phyloP scores from a whole-genome alignment of 345 rosid genomes.

The Litchi chinensis region DNA sequence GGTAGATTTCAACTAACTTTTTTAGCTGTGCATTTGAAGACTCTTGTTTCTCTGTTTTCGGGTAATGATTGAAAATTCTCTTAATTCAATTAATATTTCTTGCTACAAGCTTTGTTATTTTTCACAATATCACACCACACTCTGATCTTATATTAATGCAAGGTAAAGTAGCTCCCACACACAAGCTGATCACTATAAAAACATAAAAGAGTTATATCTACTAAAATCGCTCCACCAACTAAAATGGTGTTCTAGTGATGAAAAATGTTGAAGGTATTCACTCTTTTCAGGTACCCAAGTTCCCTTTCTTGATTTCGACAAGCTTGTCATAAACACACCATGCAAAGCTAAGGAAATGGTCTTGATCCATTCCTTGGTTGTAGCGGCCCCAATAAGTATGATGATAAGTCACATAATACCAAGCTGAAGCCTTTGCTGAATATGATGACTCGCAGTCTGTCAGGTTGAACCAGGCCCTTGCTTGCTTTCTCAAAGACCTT shows the following conservation, averaged over 20 bases:
- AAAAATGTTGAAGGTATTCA: neutral
- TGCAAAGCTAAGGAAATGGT: constrained; percentile 48
- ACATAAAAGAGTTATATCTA: neutral
- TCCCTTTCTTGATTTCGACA: constrained; percentile 32
- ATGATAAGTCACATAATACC: constrained; percentile 53
- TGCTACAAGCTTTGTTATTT: too few relatives aligned
- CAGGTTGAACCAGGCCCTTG: constrained; percentile 44
- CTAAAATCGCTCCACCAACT: constrained; percentile 11
- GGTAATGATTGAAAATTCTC: too few relatives aligned
- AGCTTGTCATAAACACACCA: constrained; percentile 48
- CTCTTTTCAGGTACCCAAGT: neutral
- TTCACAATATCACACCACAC: neutral
- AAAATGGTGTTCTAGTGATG: neutral
- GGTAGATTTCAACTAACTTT: too few relatives aligned
- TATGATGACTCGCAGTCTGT: constrained; percentile 18
- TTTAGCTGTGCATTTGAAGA: too few relatives aligned
- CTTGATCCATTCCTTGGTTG: constrained; percentile 39
- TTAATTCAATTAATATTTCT: too few relatives aligned
- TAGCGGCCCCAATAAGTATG: constrained; percentile 35
- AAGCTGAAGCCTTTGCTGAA: constrained; percentile 49
- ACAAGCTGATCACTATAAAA: neutral
- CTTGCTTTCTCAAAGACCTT: constrained; percentile 47
- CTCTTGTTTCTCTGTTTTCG: too few relatives aligned
- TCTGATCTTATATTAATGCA: neutral
- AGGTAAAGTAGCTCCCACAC: neutral